Conservation (phyloP, 2,329 filamentous ascomycete genomes). For the Colletotrichum caudatum region DNA sequence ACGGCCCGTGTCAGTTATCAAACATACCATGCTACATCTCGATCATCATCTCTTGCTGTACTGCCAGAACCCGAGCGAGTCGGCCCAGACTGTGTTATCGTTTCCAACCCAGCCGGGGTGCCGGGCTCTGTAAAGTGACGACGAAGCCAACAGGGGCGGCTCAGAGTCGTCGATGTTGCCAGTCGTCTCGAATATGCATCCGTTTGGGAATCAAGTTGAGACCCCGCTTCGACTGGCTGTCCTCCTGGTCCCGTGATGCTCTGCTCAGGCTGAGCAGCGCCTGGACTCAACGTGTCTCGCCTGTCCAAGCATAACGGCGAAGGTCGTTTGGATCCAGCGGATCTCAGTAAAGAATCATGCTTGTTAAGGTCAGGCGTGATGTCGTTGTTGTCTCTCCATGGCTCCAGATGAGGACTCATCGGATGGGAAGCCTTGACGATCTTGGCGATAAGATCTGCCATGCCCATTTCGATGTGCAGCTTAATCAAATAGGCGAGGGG, state of each 20-base stretch:
- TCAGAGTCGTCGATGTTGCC: not conserved
- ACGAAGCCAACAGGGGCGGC: conserved; percentile 2
- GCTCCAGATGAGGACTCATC: conserved; percentile 6
- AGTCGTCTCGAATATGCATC: not conserved
- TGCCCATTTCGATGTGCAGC: conserved; percentile 63
- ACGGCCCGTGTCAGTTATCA: conserved; percentile 13
- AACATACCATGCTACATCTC: conserved; percentile 26
- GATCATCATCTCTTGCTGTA: not conserved
- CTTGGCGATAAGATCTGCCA: conserved; percentile 61
- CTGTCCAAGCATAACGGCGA: not conserved
- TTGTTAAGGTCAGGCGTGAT: not conserved
- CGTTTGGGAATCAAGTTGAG: not conserved
- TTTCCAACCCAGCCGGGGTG: not conserved
- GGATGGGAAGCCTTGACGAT: conserved; percentile 51
- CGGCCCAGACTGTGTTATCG: not conserved
- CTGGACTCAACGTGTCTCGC: not conserved
- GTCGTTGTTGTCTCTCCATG: conserved; percentile 17
- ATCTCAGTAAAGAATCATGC: conserved; percentile 1
- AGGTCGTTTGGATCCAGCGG: conserved; percentile 3
- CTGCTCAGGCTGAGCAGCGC: not conserved
- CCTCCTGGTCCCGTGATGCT: not conserved
- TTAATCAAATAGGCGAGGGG: conserved; percentile 62
- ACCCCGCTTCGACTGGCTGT: not conserved
- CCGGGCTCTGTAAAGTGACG: conserved; percentile 12
- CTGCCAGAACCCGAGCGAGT: conserved; percentile 4